These are phyloP conservation scores for Podospora fimiseda DNA, from an alignment of 495 filamentous ascomycete genomes.

Conservation along the genomic window DNA sequence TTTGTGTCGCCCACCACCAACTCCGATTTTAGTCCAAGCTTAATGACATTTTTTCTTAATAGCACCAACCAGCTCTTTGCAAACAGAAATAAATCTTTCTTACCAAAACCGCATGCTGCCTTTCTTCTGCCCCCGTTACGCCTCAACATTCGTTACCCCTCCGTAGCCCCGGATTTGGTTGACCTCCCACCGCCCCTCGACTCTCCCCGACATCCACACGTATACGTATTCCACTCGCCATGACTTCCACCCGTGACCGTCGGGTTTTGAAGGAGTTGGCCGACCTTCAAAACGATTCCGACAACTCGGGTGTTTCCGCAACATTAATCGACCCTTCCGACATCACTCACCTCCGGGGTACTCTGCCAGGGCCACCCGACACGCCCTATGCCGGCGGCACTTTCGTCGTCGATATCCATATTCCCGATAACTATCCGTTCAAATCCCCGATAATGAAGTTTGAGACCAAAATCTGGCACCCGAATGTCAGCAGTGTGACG, in stretches of 20 bases:
- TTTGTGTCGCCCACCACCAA: no score
- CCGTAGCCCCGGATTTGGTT: background rate
- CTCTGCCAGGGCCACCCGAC: conserved; percentile 81
- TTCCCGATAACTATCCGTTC: conserved; percentile 90
- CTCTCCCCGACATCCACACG: no score
- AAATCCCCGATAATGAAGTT: conserved; percentile 90
- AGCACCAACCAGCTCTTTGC: background rate
- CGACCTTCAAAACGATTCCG: conserved; percentile 71
- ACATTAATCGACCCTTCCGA: conserved; percentile 58
- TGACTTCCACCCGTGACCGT: conserved; percentile 72
- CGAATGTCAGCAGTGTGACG: conserved; percentile 92
- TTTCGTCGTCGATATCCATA: conserved; percentile 76
- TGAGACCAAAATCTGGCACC: conserved; percentile 94
- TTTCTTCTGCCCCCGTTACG: background rate
- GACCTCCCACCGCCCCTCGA: no score
- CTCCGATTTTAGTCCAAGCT: no score
- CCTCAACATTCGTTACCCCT: background rate
- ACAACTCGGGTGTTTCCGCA: conserved; percentile 64
- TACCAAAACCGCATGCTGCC: background rate
- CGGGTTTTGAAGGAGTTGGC: conserved; percentile 87
- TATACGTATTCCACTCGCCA: conserved; percentile 26
- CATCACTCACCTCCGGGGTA: conserved; percentile 76
- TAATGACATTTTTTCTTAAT: background rate
- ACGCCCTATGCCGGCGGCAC: conserved; percentile 90
- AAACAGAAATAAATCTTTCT: background rate